These are phyloP conservation scores for Backusella tuberculispora DNA, from an alignment of 192 early-diverging fungal genomes.

Conservation along the genomic window DNA sequence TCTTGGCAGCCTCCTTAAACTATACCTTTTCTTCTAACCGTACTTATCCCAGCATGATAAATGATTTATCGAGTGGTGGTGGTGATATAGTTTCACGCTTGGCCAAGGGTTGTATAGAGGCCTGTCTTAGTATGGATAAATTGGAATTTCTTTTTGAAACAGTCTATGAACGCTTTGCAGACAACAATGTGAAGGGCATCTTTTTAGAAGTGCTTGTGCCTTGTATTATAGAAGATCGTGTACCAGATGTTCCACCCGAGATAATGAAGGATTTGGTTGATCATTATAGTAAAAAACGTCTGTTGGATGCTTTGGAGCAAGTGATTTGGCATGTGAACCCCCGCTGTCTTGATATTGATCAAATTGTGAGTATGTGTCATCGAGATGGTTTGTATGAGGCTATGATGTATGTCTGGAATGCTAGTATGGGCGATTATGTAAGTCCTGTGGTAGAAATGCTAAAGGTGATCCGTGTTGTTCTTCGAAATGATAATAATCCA, in stretches of 20 bases:
- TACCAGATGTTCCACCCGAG: conserved; percentile 57
- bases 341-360: conserved; percentile 59
- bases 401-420: conserved; percentile 65
- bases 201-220: conserved; percentile 56
- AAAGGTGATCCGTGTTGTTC: conserved; percentile 52
- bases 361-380: conserved; percentile 59
- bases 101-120: conserved; percentile 56
- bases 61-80: conserved; percentile 44
- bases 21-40: conserved; percentile 57
- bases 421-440: conserved; percentile 62
- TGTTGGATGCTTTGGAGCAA: conserved; percentile 51
- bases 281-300: conserved; percentile 47
- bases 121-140: conserved; percentile 57
- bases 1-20: conserved; percentile 55
- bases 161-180: conserved; percentile 59
- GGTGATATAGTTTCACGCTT: conserved; percentile 49
- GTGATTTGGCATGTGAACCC: conserved; percentile 63
- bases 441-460: conserved; percentile 62
- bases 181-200: conserved; percentile 49
- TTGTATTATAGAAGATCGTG: conserved; percentile 57
- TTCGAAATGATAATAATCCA: conserved; percentile 26
- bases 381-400: conserved; percentile 58
- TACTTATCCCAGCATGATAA: conserved; percentile 45
- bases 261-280: conserved; percentile 63
- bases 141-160: conserved; percentile 55